phyloP scores from a whole-genome alignment of 2,329 filamentous ascomycete genomes.

The Curvularia sp. region DNA sequence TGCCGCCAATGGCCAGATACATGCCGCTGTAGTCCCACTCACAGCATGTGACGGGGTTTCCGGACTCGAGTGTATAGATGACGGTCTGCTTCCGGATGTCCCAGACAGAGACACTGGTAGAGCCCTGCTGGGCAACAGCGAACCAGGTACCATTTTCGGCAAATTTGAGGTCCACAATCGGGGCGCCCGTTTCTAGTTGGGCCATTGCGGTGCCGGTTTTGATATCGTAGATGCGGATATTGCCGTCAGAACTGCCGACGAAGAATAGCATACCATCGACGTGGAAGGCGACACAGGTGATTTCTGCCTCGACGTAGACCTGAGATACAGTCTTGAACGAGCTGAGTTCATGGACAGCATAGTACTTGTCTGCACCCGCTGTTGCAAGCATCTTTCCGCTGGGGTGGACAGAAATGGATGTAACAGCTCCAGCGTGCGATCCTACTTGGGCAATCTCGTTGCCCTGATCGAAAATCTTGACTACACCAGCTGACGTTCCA shows the following conservation, averaged over 20 bases:
- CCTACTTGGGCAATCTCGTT: slow-evolving; percentile 72
- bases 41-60: slow-evolving; percentile 76
- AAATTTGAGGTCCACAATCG: slow-evolving; percentile 80
- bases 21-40: slow-evolving; percentile 96
- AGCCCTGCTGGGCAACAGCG: slow-evolving; percentile 78
- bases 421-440: slow-evolving; percentile 84
- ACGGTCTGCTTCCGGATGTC: slow-evolving; percentile 86
- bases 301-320: slow-evolving; percentile 77
- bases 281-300: slow-evolving; percentile 85
- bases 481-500: slow-evolving; percentile 74
- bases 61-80: slow-evolving; percentile 86
- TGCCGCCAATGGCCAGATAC: slow-evolving; percentile 83
- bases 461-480: slow-evolving; percentile 81
- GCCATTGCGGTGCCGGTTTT: slow-evolving; percentile 79
- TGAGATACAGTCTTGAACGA: slow-evolving; percentile 74
- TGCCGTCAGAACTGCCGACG: slow-evolving; percentile 77
- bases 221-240: slow-evolving; percentile 89
- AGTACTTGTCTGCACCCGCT: slow-evolving; percentile 89
- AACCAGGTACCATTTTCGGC: slow-evolving; percentile 98
- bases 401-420: slow-evolving; percentile 80
- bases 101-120: slow-evolving; percentile 83
- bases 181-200: slow-evolving; percentile 69
- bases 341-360: slow-evolving; percentile 83
- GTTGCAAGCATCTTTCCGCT: slow-evolving; percentile 84
- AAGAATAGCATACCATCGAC: slow-evolving; percentile 96